Conservation (phyloP, 2,329 filamentous ascomycete genomes). For the Geoglossum cookeanum region DNA sequence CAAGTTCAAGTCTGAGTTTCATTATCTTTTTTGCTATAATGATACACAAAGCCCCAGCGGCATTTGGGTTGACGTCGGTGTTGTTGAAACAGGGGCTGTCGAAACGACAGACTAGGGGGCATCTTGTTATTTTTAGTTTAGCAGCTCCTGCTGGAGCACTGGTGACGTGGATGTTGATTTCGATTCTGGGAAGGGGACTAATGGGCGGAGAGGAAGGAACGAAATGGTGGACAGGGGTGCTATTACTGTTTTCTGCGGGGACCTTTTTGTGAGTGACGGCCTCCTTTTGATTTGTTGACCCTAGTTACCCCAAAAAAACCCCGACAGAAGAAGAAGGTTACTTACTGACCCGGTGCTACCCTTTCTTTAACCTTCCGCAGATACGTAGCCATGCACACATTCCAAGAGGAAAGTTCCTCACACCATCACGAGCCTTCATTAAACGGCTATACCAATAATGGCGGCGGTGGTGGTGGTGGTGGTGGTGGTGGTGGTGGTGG, state of each 20-base stretch:
- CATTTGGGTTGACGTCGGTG: constrained; percentile 82
- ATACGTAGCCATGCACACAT: constrained; percentile 96
- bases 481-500: constrained; percentile 20
- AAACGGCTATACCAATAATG: constrained; percentile 40
- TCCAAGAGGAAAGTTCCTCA: constrained; percentile 51
- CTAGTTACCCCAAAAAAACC: neutral
- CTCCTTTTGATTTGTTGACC: neutral
- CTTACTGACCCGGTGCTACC: constrained; percentile 11
- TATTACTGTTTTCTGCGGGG: constrained; percentile 85
- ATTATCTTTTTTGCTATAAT: constrained; percentile 94
- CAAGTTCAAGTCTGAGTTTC: constrained; percentile 58
- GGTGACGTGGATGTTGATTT: constrained; percentile 62
- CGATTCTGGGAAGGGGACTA: constrained; percentile 46
- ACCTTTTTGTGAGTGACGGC: constrained; percentile 66
- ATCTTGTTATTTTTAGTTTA: constrained; percentile 78
- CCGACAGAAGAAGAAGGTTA: constrained; percentile 2
- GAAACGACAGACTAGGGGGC: constrained; percentile 65
- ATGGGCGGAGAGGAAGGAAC: constrained; percentile 36
- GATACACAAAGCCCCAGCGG: constrained; percentile 91
- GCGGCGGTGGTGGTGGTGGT: constrained; percentile 17
- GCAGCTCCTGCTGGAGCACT: constrained; percentile 77
- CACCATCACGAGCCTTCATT: constrained; percentile 12
- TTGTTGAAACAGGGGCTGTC: constrained; percentile 79
- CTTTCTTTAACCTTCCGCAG: constrained; percentile 31
- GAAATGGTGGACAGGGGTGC: constrained; percentile 78